Evolutionary conservation across 345 rosid genomes (phyloP), one percentile per base, ranked within the genome.

Genomic region (Citrus trifoliata): DNA sequence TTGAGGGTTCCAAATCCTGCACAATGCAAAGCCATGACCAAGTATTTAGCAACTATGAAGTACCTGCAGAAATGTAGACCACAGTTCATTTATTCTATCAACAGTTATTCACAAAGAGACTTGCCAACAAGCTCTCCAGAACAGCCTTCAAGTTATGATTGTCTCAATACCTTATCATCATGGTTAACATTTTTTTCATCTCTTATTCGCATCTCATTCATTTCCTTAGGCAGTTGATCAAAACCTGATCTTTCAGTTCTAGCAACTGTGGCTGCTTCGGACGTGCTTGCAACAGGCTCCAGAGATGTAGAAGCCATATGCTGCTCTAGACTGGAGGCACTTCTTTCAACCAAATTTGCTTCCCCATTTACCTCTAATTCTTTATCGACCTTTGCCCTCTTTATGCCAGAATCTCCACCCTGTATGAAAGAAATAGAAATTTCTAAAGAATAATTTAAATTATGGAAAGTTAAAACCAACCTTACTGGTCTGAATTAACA

Each of bases 371-470:
- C 82, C 16, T 83, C 89, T 48, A 68, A 77, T 58, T 89, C 93
- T 88, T 87, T 90, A 84, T 92, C 98, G 32, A 91, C 81, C 85
- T 91, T 96, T 2, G 81, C 88, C 85, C 98, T 95, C 88, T 92
- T 97, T 27, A 82, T 80, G 64, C 90, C 82, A 78, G 85, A 78
- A 81, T 97, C 97, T 38, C 91, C 93, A 75, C 94, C 94, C 98
- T 97, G 73, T 24, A 35, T 1, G 37, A 76, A 80, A 46, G 46
- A 55, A 30, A 37, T 48, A 53, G 68, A 63, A 71, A 51, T 64
- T 28, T 35, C 37, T 21, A 12, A 25, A 80, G n/a, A 53, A 77
- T 28, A 73, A 78, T 73, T 64, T 32, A n/a, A 46, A 13, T 37
- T 48, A 58, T 6, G 61, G 73, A 76, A 60, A 33, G 18, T 25